Evolutionary conservation across 768 basidiomycete genomes (phyloP).

Genomic region (Podaxis mareebaensis): DNA sequence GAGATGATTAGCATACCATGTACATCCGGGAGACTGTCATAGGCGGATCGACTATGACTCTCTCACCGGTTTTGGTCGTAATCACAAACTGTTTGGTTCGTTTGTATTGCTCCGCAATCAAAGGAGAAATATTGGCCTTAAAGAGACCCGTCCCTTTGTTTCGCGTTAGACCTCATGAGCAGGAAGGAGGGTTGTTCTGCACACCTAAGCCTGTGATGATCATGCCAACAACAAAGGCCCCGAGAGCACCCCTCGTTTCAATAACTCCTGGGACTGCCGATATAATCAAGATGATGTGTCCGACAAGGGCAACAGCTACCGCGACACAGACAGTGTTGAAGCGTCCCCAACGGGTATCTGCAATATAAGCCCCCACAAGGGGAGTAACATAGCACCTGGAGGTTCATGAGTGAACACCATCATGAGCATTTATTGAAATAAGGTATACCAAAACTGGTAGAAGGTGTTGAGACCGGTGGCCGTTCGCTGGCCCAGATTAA

Average conservation of each 20-base stretch:
- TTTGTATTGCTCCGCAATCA: slow-evolving; percentile 77
- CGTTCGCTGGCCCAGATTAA: slow-evolving; percentile 65
- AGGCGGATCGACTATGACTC: slow-evolving; percentile 74
- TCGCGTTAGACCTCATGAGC: background rate
- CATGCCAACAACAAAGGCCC: slow-evolving; percentile 57
- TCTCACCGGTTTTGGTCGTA: slow-evolving; percentile 55
- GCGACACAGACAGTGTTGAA: slow-evolving; percentile 67
- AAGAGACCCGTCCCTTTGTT: slow-evolving; percentile 63
- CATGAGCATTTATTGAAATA: background rate
- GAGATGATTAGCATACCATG: slow-evolving; percentile 46
- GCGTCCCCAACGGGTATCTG: slow-evolving; percentile 66
- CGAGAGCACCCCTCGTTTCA: slow-evolving; percentile 49
- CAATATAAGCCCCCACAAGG: slow-evolving; percentile 63
- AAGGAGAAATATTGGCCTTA: slow-evolving; percentile 76
- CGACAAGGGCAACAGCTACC: slow-evolving; percentile 56
- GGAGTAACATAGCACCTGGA: slow-evolving; percentile 59
- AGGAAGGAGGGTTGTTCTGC: slow-evolving; percentile 3
- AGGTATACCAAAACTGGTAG: slow-evolving; percentile 62
- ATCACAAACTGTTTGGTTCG: slow-evolving; percentile 53
- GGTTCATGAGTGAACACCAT: slow-evolving; percentile 13
- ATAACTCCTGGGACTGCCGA: slow-evolving; percentile 68
- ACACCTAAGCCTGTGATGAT: slow-evolving; percentile 55
- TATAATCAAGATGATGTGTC: slow-evolving; percentile 65
- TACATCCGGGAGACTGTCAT: slow-evolving; percentile 71
- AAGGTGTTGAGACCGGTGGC: slow-evolving; percentile 73